Base-by-base conservation (phyloP, 306 rosid species). In the Dryas alaskensis region DNA sequence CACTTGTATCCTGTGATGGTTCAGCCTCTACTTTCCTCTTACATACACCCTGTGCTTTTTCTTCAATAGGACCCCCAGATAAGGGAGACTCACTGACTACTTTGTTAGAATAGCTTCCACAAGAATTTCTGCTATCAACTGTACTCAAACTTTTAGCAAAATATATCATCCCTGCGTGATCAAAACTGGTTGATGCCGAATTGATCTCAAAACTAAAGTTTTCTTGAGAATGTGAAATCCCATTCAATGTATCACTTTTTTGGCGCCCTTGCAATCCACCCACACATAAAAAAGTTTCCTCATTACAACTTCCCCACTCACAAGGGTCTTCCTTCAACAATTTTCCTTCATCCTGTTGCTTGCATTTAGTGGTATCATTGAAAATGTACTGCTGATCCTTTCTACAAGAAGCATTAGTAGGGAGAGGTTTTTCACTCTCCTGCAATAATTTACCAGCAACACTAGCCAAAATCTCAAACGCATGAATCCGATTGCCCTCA, bases 391-490 rank as follows among this genome's bases (percentile, higher is more conserved):
- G 68, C 60, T 22, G 73, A 65, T 79, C 64, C 72, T 84, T 84
- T 13, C 14, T 67, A 37, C 69, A 25, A 22, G 67, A 64, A 70
- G 76, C 76, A 78, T 80, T 69, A 1, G 68, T 80, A 4, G 61
- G 76, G 45, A 68, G 7, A 10, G 78, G 79, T 43, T 70, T 76
- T 42, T 84, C 84, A 61, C 80, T 76, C 72, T 83, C 83, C 67
- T 82, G 87, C 79, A 90, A 78, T 42, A 88, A 73, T 45, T 84
- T 83, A 10, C 89, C 91, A 0, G 92, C 93, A 76, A 90, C 89
- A 73, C 86, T 84, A 69, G 93, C 93, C 82, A 90, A 83, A 78
- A 84, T 88, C 76, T 88, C 93, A 70, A 88, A 88, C 6, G 96
- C 90, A 6, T 47, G 89, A 70, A 81, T 84, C 70, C 80, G 87